Evolutionary conservation across 768 basidiomycete genomes (phyloP).

Genomic region (Lactarius akahatsu): DNA sequence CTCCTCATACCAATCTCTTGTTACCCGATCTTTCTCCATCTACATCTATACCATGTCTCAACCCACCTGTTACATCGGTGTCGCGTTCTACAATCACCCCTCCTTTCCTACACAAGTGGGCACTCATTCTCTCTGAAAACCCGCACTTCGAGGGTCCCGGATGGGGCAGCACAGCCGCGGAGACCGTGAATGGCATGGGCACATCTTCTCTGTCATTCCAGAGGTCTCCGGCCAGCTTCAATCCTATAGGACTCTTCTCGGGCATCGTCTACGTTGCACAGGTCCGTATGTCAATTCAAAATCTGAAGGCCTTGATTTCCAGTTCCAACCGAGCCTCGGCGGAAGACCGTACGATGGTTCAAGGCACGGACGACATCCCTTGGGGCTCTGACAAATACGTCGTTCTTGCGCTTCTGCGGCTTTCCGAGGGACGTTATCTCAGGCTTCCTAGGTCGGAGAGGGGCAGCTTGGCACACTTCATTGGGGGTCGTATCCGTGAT

Average conservation of each 20-base stretch:
- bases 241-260: neutral
- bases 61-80: slow-evolving; percentile 2
- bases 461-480: neutral
- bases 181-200: slow-evolving; percentile 8
- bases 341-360: neutral
- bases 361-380: neutral
- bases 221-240: neutral
- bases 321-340: slow-evolving; percentile 8
- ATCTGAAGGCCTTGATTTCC: neutral
- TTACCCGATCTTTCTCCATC: neutral
- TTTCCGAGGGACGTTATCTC: neutral
- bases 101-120: slow-evolving; percentile 13
- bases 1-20: neutral
- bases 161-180: slow-evolving; percentile 6
- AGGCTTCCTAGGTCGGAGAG: neutral
- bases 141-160: slow-evolving; percentile 3
- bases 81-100: slow-evolving; percentile 1
- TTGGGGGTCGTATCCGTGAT: neutral
- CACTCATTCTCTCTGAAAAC: neutral
- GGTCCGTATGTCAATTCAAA: neutral
- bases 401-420: slow-evolving; percentile 9
- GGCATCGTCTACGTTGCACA: slow-evolving; percentile 3
- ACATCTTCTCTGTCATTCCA: neutral
- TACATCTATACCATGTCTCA: neutral
- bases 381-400: slow-evolving; percentile 4